Conservation (phyloP, 179 eudicot species). For the Dionaea muscipula region DNA sequence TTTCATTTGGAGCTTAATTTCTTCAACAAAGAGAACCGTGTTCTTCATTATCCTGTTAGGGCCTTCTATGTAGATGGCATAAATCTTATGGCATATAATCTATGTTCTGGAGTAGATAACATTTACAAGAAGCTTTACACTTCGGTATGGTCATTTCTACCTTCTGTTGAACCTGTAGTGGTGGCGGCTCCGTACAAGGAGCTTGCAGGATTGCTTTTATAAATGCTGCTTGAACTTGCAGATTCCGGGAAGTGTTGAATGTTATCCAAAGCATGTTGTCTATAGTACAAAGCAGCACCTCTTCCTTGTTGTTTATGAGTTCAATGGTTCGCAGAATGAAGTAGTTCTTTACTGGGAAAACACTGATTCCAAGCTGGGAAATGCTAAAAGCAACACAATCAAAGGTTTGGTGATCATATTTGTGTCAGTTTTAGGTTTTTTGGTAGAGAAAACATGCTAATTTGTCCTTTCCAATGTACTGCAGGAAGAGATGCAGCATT, state of each 20-base stretch:
- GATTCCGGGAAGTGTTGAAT: conserved; percentile 79
- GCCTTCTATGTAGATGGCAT: conserved; percentile 75
- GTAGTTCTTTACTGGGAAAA: conserved; percentile 82
- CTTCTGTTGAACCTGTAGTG: neutral
- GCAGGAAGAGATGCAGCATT: conserved; percentile 94
- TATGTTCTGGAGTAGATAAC: conserved; percentile 75
- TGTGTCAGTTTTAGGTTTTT: conserved; percentile 7
- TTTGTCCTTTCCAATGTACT: conserved; percentile 3
- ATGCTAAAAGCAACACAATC: conserved; percentile 60
- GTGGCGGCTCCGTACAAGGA: neutral
- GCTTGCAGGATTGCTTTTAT: neutral
- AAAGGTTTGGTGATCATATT: conserved; percentile 41
- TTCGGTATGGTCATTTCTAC: conserved; percentile 32
- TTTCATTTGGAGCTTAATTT: conserved; percentile 86
- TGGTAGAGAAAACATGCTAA: neutral
- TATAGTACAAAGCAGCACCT: conserved; percentile 79
- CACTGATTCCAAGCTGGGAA: conserved; percentile 51
- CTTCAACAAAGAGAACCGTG: conserved; percentile 76
- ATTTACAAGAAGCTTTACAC: conserved; percentile 77
- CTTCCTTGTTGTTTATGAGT: conserved; percentile 75
- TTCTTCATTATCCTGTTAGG: conserved; percentile 89
- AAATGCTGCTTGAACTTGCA: conserved; percentile 24
- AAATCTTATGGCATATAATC: conserved; percentile 80
- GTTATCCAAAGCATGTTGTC: conserved; percentile 47
- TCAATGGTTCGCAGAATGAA: conserved; percentile 58